Percentiles rank a stretch among this genome's conserved stretches.
These are phyloP conservation scores for Sergeia podlipaevii DNA, from an alignment of 208 protist species.

Conservation along the genomic window DNA sequence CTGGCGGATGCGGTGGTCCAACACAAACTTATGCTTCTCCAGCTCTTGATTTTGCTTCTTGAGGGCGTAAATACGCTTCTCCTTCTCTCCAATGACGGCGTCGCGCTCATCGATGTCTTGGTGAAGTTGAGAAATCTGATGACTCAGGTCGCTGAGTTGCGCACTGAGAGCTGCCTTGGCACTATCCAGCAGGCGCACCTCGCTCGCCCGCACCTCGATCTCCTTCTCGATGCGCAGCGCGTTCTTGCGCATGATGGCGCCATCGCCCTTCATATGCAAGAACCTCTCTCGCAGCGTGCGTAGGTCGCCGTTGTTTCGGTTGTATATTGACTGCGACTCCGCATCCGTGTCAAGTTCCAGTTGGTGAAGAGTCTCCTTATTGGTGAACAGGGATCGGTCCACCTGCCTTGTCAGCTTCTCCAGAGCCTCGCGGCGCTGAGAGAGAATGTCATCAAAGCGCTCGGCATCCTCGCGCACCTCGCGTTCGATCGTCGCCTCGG, in stretches of 20 bases:
- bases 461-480: conserved; percentile 57
- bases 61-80: conserved; percentile 96
- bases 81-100: conserved; percentile 93
- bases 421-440: conserved; percentile 52
- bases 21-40: conserved; percentile 98
- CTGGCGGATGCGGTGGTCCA: conserved; percentile 97
- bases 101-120: conserved; percentile 94
- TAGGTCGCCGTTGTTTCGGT: conserved; percentile 77
- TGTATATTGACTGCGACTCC: conserved; percentile 85
- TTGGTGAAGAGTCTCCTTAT: conserved; percentile 83
- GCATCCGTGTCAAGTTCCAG: conserved; percentile 94
- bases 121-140: conserved; percentile 84
- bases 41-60: conserved; percentile 98
- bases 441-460: conserved; percentile 78
- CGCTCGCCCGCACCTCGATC: conserved; percentile 78
- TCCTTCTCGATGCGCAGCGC: conserved; percentile 87
- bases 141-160: conserved; percentile 84
- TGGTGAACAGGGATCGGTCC: conserved; percentile 64
- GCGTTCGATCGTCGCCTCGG: conserved; percentile 24
- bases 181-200: conserved; percentile 69
- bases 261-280: conserved; percentile 93
- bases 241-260: conserved; percentile 94
- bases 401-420: conserved; percentile 63
- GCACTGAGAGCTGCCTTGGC: conserved; percentile 65
- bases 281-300: conserved; percentile 73